Evolutionary conservation across 1,139 yeast species (phyloP), one percentile per base, ranked within the genome.

Genomic region (Diutina pseudorugosa): DNA sequence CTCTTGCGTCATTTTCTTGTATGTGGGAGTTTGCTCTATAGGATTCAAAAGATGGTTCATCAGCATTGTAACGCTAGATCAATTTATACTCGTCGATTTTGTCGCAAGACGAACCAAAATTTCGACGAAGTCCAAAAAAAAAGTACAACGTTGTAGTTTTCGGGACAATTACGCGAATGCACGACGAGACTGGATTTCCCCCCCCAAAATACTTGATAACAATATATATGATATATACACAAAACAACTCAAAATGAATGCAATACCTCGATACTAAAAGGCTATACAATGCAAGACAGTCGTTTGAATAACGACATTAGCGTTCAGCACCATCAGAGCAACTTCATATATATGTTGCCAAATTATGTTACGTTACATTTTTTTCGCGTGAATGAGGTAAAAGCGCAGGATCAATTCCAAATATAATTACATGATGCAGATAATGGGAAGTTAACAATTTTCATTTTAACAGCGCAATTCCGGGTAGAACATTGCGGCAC

Each of bases 51-150:
- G 21, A 45, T 45, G 49, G 40, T 45, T 18, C 49, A 45, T 45
- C 49, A 45, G 50, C 50, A 36, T 47, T 11, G 21, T 21, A 8
- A 20, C 27, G 25, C 27, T 11, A 23, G 25, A 23, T 11, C 14
- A 58, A 61, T 67, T 59, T 70, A 66, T 65, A 27, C 55, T 53
- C 25, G 54, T 47, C 52, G 60, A 59, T 14, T 62, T 57, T 19
- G 61, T 60, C 18, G 63, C 57, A 19, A 63, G 55, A n/a, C 62
- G 59, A 27, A 60, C 47, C 18, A 67, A 67, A 52, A 63, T 62
- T 51, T 19, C 6, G 25, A 45, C 19, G 49, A 27, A 23, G 4
- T 25, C 27, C 9, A 7, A 27, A 12, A 42, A 36, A 14, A 18
- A 16, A 55, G 42, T 60, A 59, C 55, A 60, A 61, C 63, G 64